Evolutionary conservation across 495 filamentous ascomycete genomes (phyloP), one percentile per base, ranked within the genome.

Genomic region (Aspergillus bertholletiae): DNA sequence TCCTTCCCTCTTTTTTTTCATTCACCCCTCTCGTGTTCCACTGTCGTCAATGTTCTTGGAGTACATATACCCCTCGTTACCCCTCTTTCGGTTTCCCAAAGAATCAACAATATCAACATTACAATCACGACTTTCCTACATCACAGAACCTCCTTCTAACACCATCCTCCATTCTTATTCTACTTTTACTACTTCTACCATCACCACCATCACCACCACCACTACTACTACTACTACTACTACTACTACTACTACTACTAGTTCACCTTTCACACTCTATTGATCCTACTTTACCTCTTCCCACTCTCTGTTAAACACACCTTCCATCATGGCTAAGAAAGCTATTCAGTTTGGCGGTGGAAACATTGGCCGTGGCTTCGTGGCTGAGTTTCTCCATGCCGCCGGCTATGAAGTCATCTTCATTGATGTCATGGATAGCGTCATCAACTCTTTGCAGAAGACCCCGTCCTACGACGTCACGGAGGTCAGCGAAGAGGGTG

Each of bases 261-360:
- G n/a, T n/a, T n/a, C n/a, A n/a, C n/a, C n/a, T n/a, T n/a, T n/a
- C n/a, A n/a, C n/a, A n/a, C n/a, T n/a, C n/a, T n/a, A n/a, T n/a
- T n/a, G n/a, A n/a, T 28, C 32, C 22, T 30, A 39, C 45, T 48
- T 50, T 56, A 28, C 49, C 53, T n/a, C n/a, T 22, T 46, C 41
- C 43, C 50, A 40, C 20, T 49, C 26, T 30, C 24, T 15, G 27
- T 57, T 20, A 46, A 39, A 43, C 34, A 54, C 46, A 45, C 18
- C 35, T 39, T 53, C 60, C 61, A 78, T 54, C 58, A 86, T 85
- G 82, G 74, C 69, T 47, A 90, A 88, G 73, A 95, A 90, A 68
- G 90, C 90, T 49, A 82, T 96, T 62, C 92, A 96, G 73, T 96
- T 96, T 62, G 92, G 92, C 54, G 91, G 91, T 65, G 92, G 92